Conservation (phyloP, 116 monocot species). For the Zostera marina region DNA sequence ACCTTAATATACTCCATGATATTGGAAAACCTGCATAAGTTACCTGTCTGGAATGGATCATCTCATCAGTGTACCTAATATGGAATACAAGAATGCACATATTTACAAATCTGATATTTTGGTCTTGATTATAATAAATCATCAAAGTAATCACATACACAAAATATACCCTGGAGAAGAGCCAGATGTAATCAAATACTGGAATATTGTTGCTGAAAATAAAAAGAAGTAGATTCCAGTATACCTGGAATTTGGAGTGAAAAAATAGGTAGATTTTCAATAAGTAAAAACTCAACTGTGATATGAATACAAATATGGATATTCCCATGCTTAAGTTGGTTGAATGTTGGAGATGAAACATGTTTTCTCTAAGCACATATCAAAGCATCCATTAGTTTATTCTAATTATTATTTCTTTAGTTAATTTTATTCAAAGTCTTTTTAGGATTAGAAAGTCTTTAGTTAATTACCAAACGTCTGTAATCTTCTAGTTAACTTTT, state of each 20-base stretch:
- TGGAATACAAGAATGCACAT: background rate
- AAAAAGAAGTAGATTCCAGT: slow-evolving; percentile 32
- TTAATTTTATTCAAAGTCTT: no score
- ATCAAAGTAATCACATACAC: background rate
- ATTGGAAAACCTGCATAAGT: slow-evolving; percentile 23
- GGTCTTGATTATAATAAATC: background rate
- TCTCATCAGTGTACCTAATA: slow-evolving; percentile 67
- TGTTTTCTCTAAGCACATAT: no score
- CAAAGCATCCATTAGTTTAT: no score
- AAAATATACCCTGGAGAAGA: slow-evolving; percentile 73
- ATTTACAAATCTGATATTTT: background rate
- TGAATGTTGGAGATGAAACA: no score
- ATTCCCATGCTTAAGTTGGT: no score
- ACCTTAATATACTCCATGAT: slow-evolving; percentile 35
- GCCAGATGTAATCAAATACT: slow-evolving; percentile 59
- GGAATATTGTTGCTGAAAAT: slow-evolving; percentile 39
- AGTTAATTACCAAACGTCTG: no score
- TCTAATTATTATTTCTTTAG: no score
- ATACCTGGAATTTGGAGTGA: slow-evolving; percentile 36
- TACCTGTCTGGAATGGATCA: slow-evolving; percentile 32
- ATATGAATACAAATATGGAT: no score
- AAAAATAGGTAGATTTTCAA: background rate
- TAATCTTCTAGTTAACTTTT: no score
- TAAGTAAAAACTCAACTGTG: background rate
- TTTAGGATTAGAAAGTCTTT: no score